phyloP scores from a whole-genome alignment of 768 basidiomycete genomes.

The Rhizopogon vulgaris region DNA sequence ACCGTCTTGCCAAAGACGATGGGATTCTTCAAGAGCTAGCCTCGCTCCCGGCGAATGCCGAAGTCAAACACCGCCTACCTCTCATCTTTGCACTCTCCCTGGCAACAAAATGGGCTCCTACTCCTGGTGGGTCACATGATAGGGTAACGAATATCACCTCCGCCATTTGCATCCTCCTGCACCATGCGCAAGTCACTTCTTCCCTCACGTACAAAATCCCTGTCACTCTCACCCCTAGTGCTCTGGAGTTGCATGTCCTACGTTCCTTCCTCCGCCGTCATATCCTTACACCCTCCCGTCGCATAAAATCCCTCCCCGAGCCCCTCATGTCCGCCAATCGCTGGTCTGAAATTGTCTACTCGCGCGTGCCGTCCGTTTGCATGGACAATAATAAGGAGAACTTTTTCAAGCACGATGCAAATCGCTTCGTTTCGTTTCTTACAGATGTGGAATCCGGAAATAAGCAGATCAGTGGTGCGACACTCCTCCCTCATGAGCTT shows the following conservation, averaged over 20 bases:
- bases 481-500: slow-evolving; percentile 60
- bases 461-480: slow-evolving; percentile 56
- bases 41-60: slow-evolving; percentile 25
- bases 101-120: slow-evolving; percentile 68
- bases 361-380: slow-evolving; percentile 52
- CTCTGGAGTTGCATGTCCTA: slow-evolving; percentile 34
- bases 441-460: slow-evolving; percentile 49
- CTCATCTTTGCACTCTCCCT: slow-evolving; percentile 37
- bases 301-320: slow-evolving; percentile 42
- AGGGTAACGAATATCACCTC: slow-evolving; percentile 58
- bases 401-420: slow-evolving; percentile 55
- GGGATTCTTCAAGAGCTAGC: slow-evolving; percentile 31
- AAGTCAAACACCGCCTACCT: slow-evolving; percentile 9
- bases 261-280: slow-evolving; percentile 56
- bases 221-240: slow-evolving; percentile 24
- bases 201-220: slow-evolving; percentile 9
- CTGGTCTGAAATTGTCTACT: slow-evolving; percentile 54
- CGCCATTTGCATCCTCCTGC: slow-evolving; percentile 52
- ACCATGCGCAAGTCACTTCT: slow-evolving; percentile 24
- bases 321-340: slow-evolving; percentile 54
- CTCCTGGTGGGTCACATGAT: slow-evolving; percentile 53
- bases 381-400: slow-evolving; percentile 52
- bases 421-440: slow-evolving; percentile 55
- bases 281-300: slow-evolving; percentile 53
- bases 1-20: slow-evolving; percentile 45